phyloP scores from a whole-genome alignment of 768 basidiomycete species.

The Coprinopsis strossmayeri region DNA sequence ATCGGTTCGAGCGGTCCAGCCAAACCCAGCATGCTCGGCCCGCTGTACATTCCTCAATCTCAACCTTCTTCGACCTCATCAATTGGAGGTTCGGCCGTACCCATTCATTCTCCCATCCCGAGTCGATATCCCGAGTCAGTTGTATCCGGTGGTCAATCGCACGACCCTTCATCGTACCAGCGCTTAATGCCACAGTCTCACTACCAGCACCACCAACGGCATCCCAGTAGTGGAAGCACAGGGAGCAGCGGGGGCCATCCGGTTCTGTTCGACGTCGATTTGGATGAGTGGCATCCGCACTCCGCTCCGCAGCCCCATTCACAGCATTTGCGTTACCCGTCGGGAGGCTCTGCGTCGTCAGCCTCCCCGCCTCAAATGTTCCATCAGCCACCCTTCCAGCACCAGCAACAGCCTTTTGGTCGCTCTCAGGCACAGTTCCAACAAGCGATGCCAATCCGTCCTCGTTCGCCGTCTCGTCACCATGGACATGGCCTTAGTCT shows the following conservation, averaged over 20 bases:
- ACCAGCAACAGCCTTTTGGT: background rate
- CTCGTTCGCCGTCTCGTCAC: background rate
- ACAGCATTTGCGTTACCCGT: constrained; percentile 1
- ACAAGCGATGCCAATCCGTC: constrained; percentile 1
- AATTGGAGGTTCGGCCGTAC: constrained; percentile 14
- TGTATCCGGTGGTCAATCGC: constrained; percentile 5
- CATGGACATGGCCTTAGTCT: background rate
- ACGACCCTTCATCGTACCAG: constrained; percentile 13
- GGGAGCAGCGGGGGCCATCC: constrained; percentile 3
- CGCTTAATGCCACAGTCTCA: constrained; percentile 11
- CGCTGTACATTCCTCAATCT: constrained; percentile 15
- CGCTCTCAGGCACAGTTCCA: background rate
- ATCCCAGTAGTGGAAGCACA: constrained; percentile 2
- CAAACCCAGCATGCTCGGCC: constrained; percentile 13
- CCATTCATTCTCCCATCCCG: constrained; percentile 21
- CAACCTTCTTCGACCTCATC: constrained; percentile 7
- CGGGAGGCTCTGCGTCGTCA: constrained; percentile 11
- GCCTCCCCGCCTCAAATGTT: constrained; percentile 5
- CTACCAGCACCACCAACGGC: constrained; percentile 6
- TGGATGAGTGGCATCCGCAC: constrained; percentile 21
- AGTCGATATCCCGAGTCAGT: constrained; percentile 8
- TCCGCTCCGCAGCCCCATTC: constrained; percentile 3
- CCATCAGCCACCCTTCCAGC: background rate
- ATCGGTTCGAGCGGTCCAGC: constrained; percentile 12
- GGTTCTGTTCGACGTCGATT: constrained; percentile 18